phyloP scores from a whole-genome alignment of 805 yeast species.

The Saturnispora halmiae region DNA sequence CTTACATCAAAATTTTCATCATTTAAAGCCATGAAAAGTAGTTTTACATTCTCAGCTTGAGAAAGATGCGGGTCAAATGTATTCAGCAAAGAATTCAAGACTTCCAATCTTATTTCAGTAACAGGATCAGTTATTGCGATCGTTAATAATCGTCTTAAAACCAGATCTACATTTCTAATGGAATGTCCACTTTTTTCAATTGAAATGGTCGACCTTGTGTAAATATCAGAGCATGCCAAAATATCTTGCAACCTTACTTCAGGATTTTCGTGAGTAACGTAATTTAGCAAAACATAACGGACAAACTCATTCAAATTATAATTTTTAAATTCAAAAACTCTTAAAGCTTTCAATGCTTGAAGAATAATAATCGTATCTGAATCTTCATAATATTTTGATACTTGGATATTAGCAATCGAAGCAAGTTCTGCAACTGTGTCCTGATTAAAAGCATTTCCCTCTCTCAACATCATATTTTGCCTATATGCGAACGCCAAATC shows the following conservation, averaged over 20 bases:
- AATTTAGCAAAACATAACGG: conserved; percentile 71
- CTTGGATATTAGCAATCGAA: conserved; percentile 17
- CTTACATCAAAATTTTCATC: conserved; percentile 85
- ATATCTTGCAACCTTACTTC: conserved; percentile 81
- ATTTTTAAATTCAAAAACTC: conserved; percentile 63
- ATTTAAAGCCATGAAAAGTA: conserved; percentile 79
- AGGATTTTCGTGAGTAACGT: conserved; percentile 71
- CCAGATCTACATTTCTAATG: conserved; percentile 73
- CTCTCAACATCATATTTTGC: conserved; percentile 60
- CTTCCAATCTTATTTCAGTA: conserved; percentile 76
- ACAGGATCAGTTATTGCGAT: conserved; percentile 83
- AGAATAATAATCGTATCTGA: conserved; percentile 41
- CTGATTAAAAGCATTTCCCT: conserved; percentile 37
- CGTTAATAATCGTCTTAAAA: conserved; percentile 68
- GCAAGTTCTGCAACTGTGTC: conserved; percentile 17
- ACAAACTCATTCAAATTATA: conserved; percentile 82
- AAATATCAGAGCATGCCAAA: conserved; percentile 68
- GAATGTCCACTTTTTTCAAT: conserved; percentile 76
- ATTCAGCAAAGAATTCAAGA: conserved; percentile 61
- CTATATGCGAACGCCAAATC: conserved; percentile 71
- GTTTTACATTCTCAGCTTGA: conserved; percentile 82
- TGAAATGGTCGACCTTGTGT: conserved; percentile 73
- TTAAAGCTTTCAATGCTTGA: conserved; percentile 71
- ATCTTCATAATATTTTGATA: conserved; percentile 22
- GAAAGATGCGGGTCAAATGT: conserved; percentile 86